Percentiles rank a stretch among this genome's conserved stretches.
phyloP scores from a whole-genome alignment of 129 eudicot species.

The Escallonia rubra region DNA sequence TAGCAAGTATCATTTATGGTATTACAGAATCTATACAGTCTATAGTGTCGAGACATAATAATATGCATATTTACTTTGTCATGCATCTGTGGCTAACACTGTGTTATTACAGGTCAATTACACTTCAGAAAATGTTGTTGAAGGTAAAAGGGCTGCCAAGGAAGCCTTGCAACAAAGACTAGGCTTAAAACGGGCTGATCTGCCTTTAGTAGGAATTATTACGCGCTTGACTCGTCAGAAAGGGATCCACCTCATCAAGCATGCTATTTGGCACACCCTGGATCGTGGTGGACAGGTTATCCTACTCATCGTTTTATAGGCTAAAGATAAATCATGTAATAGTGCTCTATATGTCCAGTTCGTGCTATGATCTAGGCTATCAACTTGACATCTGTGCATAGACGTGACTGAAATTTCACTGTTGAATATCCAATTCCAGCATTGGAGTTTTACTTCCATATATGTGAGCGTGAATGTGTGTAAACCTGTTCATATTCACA shows the following conservation, averaged over 20 bases:
- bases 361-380: neutral
- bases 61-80: neutral
- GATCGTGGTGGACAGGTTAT: conserved; percentile 84
- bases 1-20: no score
- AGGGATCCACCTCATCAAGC: conserved; percentile 96
- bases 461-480: no score
- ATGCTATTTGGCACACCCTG: conserved; percentile 90
- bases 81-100: neutral
- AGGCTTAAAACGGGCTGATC: conserved; percentile 65
- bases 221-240: conserved; percentile 98
- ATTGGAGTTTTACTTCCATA: no score
- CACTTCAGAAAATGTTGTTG: conserved; percentile 86
- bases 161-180: conserved; percentile 86
- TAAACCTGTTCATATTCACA: no score
- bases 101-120: conserved; percentile 53
- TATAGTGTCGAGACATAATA: neutral
- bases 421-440: no score
- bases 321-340: no score
- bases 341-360: no score
- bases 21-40: no score
- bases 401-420: no score
- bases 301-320: neutral
- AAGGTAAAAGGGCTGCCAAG: conserved; percentile 94
- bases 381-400: neutral
- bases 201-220: conserved; percentile 86